Percentiles rank a stretch among this genome's conserved stretches.
These are phyloP conservation scores for Pyrenopolyporus hunteri DNA, from an alignment of 495 filamentous ascomycete species.

Conservation along the genomic window DNA sequence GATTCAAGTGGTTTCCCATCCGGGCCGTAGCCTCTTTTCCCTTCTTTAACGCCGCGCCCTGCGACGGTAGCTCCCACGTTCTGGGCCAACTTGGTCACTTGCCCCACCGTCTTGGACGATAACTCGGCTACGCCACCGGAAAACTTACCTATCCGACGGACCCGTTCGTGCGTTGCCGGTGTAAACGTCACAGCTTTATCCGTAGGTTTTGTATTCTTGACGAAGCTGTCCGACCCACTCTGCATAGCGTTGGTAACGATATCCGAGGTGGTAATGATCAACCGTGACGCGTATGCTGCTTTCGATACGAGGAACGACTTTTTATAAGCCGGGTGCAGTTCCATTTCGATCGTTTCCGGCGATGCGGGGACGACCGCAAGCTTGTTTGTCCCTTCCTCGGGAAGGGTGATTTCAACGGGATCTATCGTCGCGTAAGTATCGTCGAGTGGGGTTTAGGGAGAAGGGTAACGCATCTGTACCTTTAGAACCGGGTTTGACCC, in stretches of 20 bases:
- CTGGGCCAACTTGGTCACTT: constrained; percentile 80
- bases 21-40: constrained; percentile 62
- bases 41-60: constrained; percentile 60
- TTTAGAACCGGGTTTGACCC: constrained; percentile 82
- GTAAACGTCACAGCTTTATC: constrained; percentile 85
- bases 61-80: constrained; percentile 80
- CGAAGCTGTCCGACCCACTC: constrained; percentile 78
- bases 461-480: constrained; percentile 56
- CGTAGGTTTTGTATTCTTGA: constrained; percentile 75
- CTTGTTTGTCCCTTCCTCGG: constrained; percentile 69
- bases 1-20: constrained; percentile 64
- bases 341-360: constrained; percentile 78
- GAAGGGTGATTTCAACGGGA: constrained; percentile 89
- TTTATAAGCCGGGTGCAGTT: constrained; percentile 87
- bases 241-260: constrained; percentile 78
- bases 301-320: constrained; percentile 86
- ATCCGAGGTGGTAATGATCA: constrained; percentile 86
- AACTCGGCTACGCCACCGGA: constrained; percentile 77
- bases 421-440: constrained; percentile 55
- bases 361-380: constrained; percentile 78
- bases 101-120: constrained; percentile 81
- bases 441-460: neutral
- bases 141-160: constrained; percentile 83
- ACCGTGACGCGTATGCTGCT: constrained; percentile 85
- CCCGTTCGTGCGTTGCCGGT: constrained; percentile 79